A percentile compares a stretch with the other conserved stretches of the same genome.
Evolutionary conservation across 495 filamentous ascomycete genomes (phyloP).

Genomic region (Astrocystis sublimbata): DNA sequence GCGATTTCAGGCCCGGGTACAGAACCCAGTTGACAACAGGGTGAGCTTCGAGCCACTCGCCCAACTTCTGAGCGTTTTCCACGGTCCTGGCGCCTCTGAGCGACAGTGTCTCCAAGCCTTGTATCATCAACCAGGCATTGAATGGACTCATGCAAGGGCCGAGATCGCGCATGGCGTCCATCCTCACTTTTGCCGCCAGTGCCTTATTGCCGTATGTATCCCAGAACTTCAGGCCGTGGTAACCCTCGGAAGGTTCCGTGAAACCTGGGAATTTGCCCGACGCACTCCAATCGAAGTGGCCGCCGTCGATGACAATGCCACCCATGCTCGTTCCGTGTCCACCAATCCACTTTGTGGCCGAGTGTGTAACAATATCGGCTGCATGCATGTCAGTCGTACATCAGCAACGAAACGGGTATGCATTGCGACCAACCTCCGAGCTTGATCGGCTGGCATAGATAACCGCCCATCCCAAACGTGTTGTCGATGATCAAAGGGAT

Average conservation of each 20-base stretch:
- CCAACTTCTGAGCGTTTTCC: conserved; percentile 41
- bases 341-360: conserved; percentile 46
- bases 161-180: conserved; percentile 46
- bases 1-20: conserved; percentile 42
- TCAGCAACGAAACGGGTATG: neutral
- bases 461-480: conserved; percentile 48
- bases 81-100: conserved; percentile 40
- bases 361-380: conserved; percentile 47
- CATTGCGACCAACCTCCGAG: conserved; percentile 31
- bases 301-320: conserved; percentile 45
- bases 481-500: conserved; percentile 46
- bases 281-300: conserved; percentile 45
- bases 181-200: conserved; percentile 40
- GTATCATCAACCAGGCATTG: conserved; percentile 45
- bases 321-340: conserved; percentile 48
- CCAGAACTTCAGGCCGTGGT: conserved; percentile 47
- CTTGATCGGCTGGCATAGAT: conserved; percentile 40
- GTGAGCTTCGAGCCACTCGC: conserved; percentile 41
- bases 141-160: conserved; percentile 44
- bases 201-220: conserved; percentile 44
- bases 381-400: conserved; percentile 25
- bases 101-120: conserved; percentile 41
- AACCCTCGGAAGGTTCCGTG: conserved; percentile 43
- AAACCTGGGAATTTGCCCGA: conserved; percentile 44
- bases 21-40: conserved; percentile 43